Conservation (phyloP, 2,329 filamentous ascomycete species). For the Drechslera avenae region DNA sequence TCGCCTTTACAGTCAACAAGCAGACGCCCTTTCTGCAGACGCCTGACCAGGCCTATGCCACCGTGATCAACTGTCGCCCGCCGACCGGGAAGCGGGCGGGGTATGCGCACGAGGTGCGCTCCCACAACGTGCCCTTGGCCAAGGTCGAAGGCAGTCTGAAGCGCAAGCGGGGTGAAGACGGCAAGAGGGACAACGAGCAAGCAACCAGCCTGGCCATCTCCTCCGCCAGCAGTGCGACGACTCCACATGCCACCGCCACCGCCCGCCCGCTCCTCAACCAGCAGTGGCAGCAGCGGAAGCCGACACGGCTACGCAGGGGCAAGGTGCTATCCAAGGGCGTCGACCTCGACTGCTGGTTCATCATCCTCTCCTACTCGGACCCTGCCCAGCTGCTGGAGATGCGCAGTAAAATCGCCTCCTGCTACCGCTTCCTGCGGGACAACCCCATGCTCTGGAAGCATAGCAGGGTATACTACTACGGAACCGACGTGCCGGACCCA, state of each 20-base stretch:
- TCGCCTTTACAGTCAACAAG: slow-evolving; percentile 48
- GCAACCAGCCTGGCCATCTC: slow-evolving; percentile 1
- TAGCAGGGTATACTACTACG: slow-evolving; percentile 43
- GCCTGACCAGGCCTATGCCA: slow-evolving; percentile 38
- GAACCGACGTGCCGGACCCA: slow-evolving; percentile 41
- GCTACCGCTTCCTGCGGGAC: slow-evolving; percentile 42
- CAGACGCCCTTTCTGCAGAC: slow-evolving; percentile 37
- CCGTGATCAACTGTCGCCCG: slow-evolving; percentile 44
- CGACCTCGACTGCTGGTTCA: slow-evolving; percentile 44
- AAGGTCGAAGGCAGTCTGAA: slow-evolving; percentile 36
- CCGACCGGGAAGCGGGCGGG: slow-evolving; percentile 33
- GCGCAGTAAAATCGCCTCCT: slow-evolving; percentile 43
- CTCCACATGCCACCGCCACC: slow-evolving; percentile 8
- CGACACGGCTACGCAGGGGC: slow-evolving; percentile 35
- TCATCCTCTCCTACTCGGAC: slow-evolving; percentile 43
- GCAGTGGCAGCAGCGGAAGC: slow-evolving; percentile 32
- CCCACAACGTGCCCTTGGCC: slow-evolving; percentile 37
- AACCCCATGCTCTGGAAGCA: slow-evolving; percentile 48
- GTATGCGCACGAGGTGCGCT: slow-evolving; percentile 34
- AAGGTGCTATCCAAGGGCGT: slow-evolving; percentile 35
- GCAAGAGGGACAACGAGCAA: slow-evolving; percentile 11
- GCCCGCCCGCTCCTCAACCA: slow-evolving; percentile 24
- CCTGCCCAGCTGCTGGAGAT: slow-evolving; percentile 44
- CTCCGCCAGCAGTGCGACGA: slow-evolving; percentile 11
- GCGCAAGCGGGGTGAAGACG: slow-evolving; percentile 31